These are phyloP conservation scores for Acer yangbiense DNA, from an alignment of 345 rosid species.

Conservation along the genomic window DNA sequence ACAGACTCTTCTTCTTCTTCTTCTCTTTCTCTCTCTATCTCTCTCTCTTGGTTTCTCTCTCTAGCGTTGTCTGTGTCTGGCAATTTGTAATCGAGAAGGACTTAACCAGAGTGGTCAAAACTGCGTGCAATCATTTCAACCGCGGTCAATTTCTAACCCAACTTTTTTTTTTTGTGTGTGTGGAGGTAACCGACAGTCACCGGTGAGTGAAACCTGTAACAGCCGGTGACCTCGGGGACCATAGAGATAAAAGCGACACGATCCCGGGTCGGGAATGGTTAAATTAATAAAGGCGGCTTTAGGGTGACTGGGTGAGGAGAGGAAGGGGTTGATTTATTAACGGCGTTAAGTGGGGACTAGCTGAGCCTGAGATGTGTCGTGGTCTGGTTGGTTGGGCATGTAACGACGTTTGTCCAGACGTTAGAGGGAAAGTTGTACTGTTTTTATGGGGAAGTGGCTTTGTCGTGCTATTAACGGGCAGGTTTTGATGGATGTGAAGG, in stretches of 20 bases:
- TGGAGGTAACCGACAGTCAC: constrained; percentile 44
- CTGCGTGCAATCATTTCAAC: constrained; percentile 65
- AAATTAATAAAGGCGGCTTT: constrained; percentile 45
- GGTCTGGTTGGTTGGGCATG: constrained; percentile 25
- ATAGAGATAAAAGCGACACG: constrained; percentile 26
- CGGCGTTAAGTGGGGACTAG: constrained; percentile 41
- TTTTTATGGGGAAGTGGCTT: constrained; percentile 62
- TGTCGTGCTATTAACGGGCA: constrained; percentile 85
- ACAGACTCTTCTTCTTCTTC: constrained; percentile 18
- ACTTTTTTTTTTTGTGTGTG: not conserved
- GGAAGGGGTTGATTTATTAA: constrained; percentile 18
- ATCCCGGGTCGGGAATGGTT: constrained; percentile 8
- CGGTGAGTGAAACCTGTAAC: constrained; percentile 38
- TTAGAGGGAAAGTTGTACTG: constrained; percentile 57
- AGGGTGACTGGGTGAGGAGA: not conserved
- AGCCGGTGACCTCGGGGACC: constrained; percentile 42
- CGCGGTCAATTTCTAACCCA: constrained; percentile 77
- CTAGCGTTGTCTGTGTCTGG: constrained; percentile 16
- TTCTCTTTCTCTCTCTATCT: constrained; percentile 21
- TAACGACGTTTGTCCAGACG: constrained; percentile 56
- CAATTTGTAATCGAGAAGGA: constrained; percentile 21
- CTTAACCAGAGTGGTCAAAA: constrained; percentile 74
- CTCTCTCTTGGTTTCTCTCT: constrained; percentile 28
- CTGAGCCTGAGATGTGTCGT: constrained; percentile 17
- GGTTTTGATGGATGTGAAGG: constrained; percentile 48